Conservation (phyloP, 106 monocot species). For the Dendrobium huoshanense region DNA sequence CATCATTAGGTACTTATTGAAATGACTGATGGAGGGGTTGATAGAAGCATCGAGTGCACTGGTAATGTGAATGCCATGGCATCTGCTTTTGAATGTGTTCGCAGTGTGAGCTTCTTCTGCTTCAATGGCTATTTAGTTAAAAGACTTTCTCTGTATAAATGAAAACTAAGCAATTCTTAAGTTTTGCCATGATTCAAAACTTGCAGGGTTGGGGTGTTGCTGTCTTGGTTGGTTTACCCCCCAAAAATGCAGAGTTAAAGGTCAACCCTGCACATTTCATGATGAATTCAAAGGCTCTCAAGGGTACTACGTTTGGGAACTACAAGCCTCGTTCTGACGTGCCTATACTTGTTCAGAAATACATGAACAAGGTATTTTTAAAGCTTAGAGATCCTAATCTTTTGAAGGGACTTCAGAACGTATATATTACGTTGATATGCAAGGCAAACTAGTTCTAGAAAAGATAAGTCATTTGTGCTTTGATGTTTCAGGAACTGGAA, state of each 20-base stretch:
- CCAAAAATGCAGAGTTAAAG: conserved; percentile 26
- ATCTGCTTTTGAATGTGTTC: conserved; percentile 2
- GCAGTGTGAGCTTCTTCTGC: not conserved
- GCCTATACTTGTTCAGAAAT: conserved; percentile 34
- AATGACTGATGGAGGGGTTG: conserved; percentile 12
- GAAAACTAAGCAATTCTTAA: not conserved
- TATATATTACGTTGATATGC: not conserved
- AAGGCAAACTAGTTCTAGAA: not conserved
- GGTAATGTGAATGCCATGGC: conserved; percentile 12
- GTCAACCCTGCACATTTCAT: conserved; percentile 25
- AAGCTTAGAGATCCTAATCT: not conserved
- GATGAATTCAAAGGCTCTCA: conserved; percentile 25
- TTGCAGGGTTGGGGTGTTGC: conserved; percentile 28
- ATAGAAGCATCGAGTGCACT: conserved; percentile 20
- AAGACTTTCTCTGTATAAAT: not conserved
- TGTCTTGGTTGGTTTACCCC: conserved; percentile 35
- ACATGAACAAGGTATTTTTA: conserved; percentile 36
- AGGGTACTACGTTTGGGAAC: conserved; percentile 38
- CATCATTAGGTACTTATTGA: conserved; percentile 5
- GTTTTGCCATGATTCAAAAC: not conserved
- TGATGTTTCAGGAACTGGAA: conserved; percentile 28
- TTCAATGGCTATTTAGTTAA: not conserved
- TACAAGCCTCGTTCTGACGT: conserved; percentile 44
- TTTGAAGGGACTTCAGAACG: no score
- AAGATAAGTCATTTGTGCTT: not conserved